Evolutionary conservation across 495 filamentous ascomycete genomes (phyloP), one percentile per base, ranked within the genome.

Genomic region (Glarea lozoyensis): DNA sequence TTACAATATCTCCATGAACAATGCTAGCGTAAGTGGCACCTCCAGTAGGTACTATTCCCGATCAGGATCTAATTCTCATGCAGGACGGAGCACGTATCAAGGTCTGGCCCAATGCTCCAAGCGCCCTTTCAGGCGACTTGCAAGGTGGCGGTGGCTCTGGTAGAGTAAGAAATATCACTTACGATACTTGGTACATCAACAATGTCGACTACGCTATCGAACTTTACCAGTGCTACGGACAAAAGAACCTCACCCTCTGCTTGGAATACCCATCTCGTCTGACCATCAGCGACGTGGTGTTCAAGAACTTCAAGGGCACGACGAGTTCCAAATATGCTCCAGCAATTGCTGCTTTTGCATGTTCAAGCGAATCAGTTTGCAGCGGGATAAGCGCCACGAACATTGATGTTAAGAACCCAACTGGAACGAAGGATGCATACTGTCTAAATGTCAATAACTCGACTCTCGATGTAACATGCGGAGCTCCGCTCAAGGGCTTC

Each of bases 21-120:
- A 82, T 44, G 73, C 78, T 6, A 72, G 69, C 3, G 54, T 55
- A 45, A 45, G 48, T 40, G 6, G n/a, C 3, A 9, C 18, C 13
- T 25, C 7, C 24, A 2, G 33, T 7, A 10, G 0, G 15, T 21
- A n/a, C 21, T 4, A 6, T 3, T 11, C 2, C 7, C 46, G 15
- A 29, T 29, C 25, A 29, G n/a, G 25, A 7, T 43, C 37, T 49
- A 21, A 42, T 40, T 37, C 18, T 0, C 17, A 15, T 1, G 22
- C 16, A 55, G 52, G 71, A 83, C 48, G 79, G 79, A 36, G 81
- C 79, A 7, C 77, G 80, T 31, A 84, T 84, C 61, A 84, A 85
- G 61, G 77, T 80, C 50, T 82, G 78, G 78, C 76, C 78, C 1
- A 76, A 76, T 32, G 55, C 63, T 15, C 54, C 66, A 12, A 66